Conservation (phyloP, 2,329 filamentous ascomycete genomes). For the Graphiopsis chlorocephala region DNA sequence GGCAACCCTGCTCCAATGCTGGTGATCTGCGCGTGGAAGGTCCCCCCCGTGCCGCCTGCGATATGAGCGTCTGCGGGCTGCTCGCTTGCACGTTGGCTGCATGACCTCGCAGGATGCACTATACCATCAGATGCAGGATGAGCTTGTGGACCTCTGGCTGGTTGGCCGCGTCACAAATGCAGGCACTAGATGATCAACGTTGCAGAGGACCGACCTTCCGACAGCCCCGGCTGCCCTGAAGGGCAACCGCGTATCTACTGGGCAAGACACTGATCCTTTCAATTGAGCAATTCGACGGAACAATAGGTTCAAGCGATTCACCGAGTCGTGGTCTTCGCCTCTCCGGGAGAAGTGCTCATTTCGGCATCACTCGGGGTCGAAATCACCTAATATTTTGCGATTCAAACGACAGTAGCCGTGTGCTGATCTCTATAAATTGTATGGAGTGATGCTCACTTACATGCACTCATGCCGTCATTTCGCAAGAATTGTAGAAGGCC, state of each 20-base stretch:
- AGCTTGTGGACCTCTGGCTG: conserved; percentile 5
- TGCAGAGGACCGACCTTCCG: conserved; percentile 14
- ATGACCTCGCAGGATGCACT: conserved; percentile 4
- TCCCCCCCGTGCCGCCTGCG: conserved; percentile 5
- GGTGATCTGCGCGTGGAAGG: conserved; percentile 7
- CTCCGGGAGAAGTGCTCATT: not conserved
- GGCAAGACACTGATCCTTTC: not conserved
- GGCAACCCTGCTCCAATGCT: not conserved
- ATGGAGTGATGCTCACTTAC: not conserved
- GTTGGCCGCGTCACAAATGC: conserved; percentile 13
- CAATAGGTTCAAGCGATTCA: not conserved
- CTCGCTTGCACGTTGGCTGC: conserved; percentile 6
- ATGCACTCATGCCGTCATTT: not conserved
- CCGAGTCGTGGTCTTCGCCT: not conserved
- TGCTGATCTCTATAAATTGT: not conserved
- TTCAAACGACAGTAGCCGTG: not conserved
- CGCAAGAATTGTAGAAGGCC: not conserved
- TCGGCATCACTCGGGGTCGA: not conserved
- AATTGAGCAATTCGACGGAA: not conserved
- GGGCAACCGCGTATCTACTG: not conserved
- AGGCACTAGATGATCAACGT: conserved; percentile 13
- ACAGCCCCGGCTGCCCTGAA: conserved; percentile 5
- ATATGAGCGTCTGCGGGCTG: not conserved
- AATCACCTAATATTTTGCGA: not conserved
- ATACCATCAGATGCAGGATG: conserved; percentile 2